Evolutionary conservation across 1,284 basidiomycete species (phyloP).

Genomic region (Ganoderma resinaceum): DNA sequence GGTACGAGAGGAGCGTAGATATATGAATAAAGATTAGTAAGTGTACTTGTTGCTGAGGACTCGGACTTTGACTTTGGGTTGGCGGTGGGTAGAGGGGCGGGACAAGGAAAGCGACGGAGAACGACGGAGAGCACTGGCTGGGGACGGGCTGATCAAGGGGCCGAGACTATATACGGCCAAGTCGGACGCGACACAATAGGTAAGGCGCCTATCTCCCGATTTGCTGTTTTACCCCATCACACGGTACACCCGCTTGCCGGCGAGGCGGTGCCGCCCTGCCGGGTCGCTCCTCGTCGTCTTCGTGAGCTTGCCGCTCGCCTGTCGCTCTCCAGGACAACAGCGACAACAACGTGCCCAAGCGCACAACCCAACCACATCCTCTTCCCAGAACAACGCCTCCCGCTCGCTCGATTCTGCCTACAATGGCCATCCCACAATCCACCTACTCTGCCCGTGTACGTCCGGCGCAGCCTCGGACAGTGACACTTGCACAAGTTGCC

Average conservation of each 20-base stretch:
- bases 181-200: constrained; percentile 5
- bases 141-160: neutral
- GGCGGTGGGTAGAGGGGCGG: neutral
- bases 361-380: neutral
- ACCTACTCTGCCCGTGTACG: neutral
- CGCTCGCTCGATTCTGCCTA: neutral
- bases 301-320: neutral
- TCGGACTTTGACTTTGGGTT: neutral
- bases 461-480: neutral
- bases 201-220: neutral
- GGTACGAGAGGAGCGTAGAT: constrained; percentile 4
- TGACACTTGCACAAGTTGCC: neutral
- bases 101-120: constrained; percentile 5
- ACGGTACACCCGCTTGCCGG: constrained; percentile 7
- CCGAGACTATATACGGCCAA: constrained; percentile 13
- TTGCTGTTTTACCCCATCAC: neutral
- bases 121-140: neutral
- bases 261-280: constrained; percentile 12
- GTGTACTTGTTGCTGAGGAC: neutral
- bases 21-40: constrained; percentile 16
- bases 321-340: constrained; percentile 5
- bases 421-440: neutral
- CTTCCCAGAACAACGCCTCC: constrained; percentile 10
- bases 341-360: neutral
- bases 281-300: constrained; percentile 1